Conservation (phyloP, 2,329 filamentous ascomycete species). For the Leptographium wingfieldii region DNA sequence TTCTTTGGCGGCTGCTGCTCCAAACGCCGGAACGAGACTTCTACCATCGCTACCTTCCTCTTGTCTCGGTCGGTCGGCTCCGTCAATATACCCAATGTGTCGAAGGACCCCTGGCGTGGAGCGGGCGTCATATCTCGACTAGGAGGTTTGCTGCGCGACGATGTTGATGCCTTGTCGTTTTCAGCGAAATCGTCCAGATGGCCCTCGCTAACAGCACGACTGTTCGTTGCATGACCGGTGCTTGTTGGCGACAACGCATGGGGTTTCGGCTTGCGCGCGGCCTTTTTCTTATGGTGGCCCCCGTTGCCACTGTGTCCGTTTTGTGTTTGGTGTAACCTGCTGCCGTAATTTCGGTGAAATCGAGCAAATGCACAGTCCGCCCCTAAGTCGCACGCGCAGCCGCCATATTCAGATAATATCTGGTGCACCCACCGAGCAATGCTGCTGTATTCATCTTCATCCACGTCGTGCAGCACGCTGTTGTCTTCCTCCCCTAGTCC, state of each 20-base stretch:
- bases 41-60: constrained; percentile 52
- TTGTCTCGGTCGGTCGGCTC: constrained; percentile 56
- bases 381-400: constrained; percentile 60
- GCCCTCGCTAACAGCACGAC: constrained; percentile 50
- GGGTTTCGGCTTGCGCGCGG: constrained; percentile 37
- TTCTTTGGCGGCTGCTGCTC: constrained; percentile 46
- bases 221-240: constrained; percentile 49
- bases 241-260: constrained; percentile 48
- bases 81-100: constrained; percentile 47
- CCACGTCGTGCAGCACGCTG: constrained; percentile 35
- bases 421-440: constrained; percentile 54
- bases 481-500: constrained; percentile 49
- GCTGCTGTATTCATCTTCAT: constrained; percentile 45
- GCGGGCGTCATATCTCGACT: constrained; percentile 54
- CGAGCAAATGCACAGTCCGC: constrained; percentile 50
- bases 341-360: constrained; percentile 46
- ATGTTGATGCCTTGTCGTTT: constrained; percentile 37
- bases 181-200: constrained; percentile 42
- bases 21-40: constrained; percentile 50
- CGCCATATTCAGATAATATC: constrained; percentile 65
- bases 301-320: neutral
- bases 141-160: constrained; percentile 49
- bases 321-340: constrained; percentile 24
- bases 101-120: constrained; percentile 42
- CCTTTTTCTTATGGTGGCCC: constrained; percentile 32